Conservation (phyloP, 345 rosid species). For the Abelmoschus esculentus region DNA sequence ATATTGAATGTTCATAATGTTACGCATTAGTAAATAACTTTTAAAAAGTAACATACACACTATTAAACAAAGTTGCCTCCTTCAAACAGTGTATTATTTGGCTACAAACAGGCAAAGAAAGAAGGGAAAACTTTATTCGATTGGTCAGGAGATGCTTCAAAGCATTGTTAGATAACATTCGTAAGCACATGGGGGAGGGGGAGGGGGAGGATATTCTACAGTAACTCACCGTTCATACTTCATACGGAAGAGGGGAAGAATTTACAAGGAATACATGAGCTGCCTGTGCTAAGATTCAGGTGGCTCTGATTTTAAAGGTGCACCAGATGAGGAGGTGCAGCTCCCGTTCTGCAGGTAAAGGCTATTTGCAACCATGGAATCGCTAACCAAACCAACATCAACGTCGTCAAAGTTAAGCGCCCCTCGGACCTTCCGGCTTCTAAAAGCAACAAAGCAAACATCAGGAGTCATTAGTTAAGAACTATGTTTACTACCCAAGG, state of each 20-base stretch:
- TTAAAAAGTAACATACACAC: too few relatives aligned
- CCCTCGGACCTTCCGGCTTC: conserved; percentile 56
- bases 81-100: neutral
- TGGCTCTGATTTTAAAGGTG: conserved; percentile 32
- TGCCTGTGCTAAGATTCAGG: conserved; percentile 19
- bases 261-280: conserved; percentile 16
- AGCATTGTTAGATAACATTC: neutral
- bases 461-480: neutral
- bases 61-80: too few relatives aligned
- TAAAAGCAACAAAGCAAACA: conserved; percentile 21
- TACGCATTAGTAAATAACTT: too few relatives aligned
- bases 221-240: conserved; percentile 21
- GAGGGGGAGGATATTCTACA: conserved; percentile 24
- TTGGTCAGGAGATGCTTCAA: neutral
- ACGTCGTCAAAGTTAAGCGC: conserved; percentile 63
- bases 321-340: conserved; percentile 32
- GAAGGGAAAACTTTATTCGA: neutral
- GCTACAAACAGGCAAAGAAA: neutral
- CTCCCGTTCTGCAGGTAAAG: conserved; percentile 64
- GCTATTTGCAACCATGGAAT: conserved; percentile 87
- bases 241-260: conserved; percentile 3
- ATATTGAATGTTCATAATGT: too few relatives aligned
- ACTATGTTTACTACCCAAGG: neutral
- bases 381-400: conserved; percentile 90
- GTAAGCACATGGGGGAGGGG: conserved; percentile 1